A percentile compares a stretch with the other conserved stretches of the same genome.
These are phyloP conservation scores for Glycine tomentella DNA, from an alignment of 306 rosid genomes.

Conservation along the genomic window DNA sequence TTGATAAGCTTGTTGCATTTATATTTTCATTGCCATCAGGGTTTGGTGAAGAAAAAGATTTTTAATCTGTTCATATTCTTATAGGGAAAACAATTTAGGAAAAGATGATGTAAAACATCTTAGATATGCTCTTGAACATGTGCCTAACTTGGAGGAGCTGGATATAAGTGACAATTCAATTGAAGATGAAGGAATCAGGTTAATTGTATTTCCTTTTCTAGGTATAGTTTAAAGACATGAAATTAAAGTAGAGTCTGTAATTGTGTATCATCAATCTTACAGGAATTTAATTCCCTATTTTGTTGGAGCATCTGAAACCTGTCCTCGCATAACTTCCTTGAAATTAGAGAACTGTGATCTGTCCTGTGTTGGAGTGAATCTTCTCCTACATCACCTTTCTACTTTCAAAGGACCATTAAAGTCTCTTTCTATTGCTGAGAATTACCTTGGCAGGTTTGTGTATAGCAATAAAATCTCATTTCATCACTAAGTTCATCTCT, in stretches of 20 bases:
- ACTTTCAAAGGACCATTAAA: slow-evolving; percentile 65
- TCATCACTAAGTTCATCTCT: slow-evolving; percentile 42
- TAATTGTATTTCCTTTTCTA: slow-evolving; percentile 43
- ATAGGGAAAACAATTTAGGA: slow-evolving; percentile 72
- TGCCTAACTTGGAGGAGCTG: slow-evolving; percentile 86
- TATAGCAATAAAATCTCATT: slow-evolving; percentile 36
- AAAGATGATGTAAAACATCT: slow-evolving; percentile 70
- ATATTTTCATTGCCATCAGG: slow-evolving; percentile 26
- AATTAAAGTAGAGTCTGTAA: slow-evolving; percentile 48
- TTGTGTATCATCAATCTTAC: slow-evolving; percentile 47
- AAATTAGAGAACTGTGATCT: slow-evolving; percentile 77
- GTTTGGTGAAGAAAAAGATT: slow-evolving; percentile 33
- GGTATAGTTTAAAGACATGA: slow-evolving; percentile 34
- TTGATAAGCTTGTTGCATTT: slow-evolving; percentile 28
- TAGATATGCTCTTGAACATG: slow-evolving; percentile 65
- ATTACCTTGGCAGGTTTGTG: slow-evolving; percentile 89
- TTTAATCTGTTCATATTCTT: slow-evolving; percentile 48
- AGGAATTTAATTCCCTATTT: slow-evolving; percentile 80
- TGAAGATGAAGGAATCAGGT: slow-evolving; percentile 88
- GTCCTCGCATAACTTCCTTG: slow-evolving; percentile 63
- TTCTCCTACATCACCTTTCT: slow-evolving; percentile 65
- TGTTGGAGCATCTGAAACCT: slow-evolving; percentile 57
- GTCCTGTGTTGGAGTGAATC: slow-evolving; percentile 65
- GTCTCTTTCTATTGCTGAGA: slow-evolving; percentile 84
- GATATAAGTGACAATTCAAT: slow-evolving; percentile 88